Percentiles rank a stretch among this genome's conserved stretches.
phyloP scores from a whole-genome alignment of 2,329 filamentous ascomycete genomes.

The Pseudogymnoascus sp. region DNA sequence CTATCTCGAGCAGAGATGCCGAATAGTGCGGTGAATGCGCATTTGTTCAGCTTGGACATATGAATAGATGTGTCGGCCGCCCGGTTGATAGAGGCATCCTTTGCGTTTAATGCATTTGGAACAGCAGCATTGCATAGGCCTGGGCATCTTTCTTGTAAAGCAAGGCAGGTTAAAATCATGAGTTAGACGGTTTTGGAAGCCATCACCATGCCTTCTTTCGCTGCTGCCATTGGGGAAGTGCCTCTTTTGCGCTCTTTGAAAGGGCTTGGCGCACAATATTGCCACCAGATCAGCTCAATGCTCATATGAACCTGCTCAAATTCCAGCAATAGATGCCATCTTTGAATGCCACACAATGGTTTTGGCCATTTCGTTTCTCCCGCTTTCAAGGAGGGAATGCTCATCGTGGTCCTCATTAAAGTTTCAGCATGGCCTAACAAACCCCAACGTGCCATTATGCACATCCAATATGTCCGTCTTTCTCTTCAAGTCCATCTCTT shows the following conservation, averaged over 20 bases:
- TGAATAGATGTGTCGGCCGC: background rate
- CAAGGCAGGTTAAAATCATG: background rate
- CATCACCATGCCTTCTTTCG: background rate
- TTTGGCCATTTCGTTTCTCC: background rate
- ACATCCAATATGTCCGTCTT: background rate
- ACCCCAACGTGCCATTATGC: background rate
- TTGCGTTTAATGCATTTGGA: background rate
- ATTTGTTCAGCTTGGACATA: conserved; percentile 22
- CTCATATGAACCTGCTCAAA: background rate
- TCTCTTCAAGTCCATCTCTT: background rate
- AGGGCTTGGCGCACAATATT: background rate
- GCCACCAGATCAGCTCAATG: background rate
- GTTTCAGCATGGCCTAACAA: background rate
- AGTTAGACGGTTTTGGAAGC: background rate
- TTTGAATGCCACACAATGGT: background rate
- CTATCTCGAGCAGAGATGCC: conserved; percentile 40
- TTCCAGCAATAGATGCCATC: background rate
- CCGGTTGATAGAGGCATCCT: background rate
- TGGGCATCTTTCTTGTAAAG: background rate
- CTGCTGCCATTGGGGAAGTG: background rate
- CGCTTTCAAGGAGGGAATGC: background rate
- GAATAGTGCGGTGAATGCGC: conserved; percentile 56
- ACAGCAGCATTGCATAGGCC: background rate
- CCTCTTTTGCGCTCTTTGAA: background rate
- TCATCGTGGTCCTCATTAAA: background rate